Evolutionary conservation across 257 asterid species (phyloP).

Genomic region (Salvia splendens): DNA sequence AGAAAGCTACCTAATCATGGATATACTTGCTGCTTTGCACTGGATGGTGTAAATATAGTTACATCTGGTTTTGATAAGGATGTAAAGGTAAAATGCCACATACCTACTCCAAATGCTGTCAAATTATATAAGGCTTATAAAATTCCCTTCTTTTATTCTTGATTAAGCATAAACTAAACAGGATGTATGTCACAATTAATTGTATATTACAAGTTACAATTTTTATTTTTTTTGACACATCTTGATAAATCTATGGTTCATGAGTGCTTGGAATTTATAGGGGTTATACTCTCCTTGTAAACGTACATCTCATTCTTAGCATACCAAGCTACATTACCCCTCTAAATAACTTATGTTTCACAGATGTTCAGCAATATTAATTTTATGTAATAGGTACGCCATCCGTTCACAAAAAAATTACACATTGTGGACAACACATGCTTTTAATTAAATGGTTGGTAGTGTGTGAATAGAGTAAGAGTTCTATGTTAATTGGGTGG

Average conservation of each 20-base stretch:
- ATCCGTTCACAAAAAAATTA: no score
- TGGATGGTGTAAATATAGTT: slow-evolving; percentile 88
- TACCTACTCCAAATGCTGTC: slow-evolving; percentile 5
- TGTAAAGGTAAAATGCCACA: slow-evolving; percentile 61
- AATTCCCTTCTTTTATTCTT: slow-evolving; percentile 14
- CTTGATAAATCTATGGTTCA: slow-evolving; percentile 8
- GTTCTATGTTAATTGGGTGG: no score
- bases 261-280: slow-evolving; percentile 18
- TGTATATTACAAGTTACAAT: slow-evolving; percentile 5
- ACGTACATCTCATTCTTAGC: slow-evolving; percentile 11
- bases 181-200: neutral
- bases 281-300: neutral
- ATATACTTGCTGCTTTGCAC: slow-evolving; percentile 96
- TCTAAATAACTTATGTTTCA: neutral
- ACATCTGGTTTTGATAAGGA: slow-evolving; percentile 84
- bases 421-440: no score
- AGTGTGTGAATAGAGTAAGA: no score
- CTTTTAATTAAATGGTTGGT: no score
- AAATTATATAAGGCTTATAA: neutral
- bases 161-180: neutral
- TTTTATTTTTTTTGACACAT: neutral
- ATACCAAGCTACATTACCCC: slow-evolving; percentile 14
- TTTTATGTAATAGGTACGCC: neutral
- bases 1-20: slow-evolving; percentile 75
- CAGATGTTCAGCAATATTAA: slow-evolving; percentile 3